Evolutionary conservation across 331 rosid genomes (phyloP).

Genomic region (Malus hybrid): DNA sequence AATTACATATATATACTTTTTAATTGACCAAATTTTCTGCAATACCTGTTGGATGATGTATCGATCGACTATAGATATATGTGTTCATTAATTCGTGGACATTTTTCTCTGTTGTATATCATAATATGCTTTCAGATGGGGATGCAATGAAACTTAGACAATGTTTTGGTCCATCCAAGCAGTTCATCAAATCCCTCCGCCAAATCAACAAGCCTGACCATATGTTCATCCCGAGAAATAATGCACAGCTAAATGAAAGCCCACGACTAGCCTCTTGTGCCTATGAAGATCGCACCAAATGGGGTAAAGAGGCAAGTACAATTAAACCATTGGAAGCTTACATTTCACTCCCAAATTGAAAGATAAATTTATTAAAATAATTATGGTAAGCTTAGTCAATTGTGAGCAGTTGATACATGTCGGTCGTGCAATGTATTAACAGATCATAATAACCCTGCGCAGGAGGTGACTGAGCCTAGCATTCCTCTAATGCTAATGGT

Average conservation of each 20-base stretch:
- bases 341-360: too few species aligned
- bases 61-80: not conserved
- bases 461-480: not conserved
- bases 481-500: not conserved
- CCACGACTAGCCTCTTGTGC: constrained; percentile 44
- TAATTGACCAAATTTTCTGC: too few species aligned
- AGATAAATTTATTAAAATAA: not conserved
- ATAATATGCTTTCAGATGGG: constrained; percentile 18
- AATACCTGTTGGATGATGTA: too few species aligned
- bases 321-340: not conserved
- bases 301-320: constrained; percentile 55
- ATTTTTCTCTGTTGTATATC: not conserved
- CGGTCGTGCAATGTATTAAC: not conserved
- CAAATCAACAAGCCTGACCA: constrained; percentile 14
- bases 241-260: constrained; percentile 25
- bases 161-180: constrained; percentile 43
- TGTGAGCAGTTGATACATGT: not conserved
- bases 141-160: constrained; percentile 27
- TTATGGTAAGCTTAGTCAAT: not conserved
- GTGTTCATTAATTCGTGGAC: not conserved
- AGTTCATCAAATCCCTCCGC: constrained; percentile 45
- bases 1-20: too few species aligned
- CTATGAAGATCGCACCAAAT: constrained; percentile 52
- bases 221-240: not conserved
- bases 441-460: not conserved